A percentile compares a stretch with the other conserved stretches of the same genome.
Conservation (phyloP, 495 filamentous ascomycete species). For the Penicillium crystallinum region DNA sequence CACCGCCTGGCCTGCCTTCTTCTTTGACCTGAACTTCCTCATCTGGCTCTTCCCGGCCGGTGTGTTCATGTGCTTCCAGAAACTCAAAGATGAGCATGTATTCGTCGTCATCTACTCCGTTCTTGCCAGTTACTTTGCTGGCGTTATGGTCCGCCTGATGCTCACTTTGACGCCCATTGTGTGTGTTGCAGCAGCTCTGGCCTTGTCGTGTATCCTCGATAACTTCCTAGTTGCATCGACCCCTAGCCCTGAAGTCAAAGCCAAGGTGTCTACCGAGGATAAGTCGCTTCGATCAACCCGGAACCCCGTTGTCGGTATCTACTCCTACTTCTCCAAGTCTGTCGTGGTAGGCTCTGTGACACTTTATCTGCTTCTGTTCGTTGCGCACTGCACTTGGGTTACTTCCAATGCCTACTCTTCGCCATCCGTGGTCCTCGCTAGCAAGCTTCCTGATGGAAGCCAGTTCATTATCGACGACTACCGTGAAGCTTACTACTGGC, state of each 20-base stretch:
- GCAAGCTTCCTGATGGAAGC: constrained; percentile 85
- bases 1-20: constrained; percentile 99
- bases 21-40: constrained; percentile 96
- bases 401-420: constrained; percentile 98
- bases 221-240: constrained; percentile 65
- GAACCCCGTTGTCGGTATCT: constrained; percentile 75
- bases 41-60: constrained; percentile 99
- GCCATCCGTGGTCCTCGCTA: constrained; percentile 93
- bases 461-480: constrained; percentile 99
- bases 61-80: constrained; percentile 96
- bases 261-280: constrained; percentile 43
- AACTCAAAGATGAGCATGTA: constrained; percentile 92
- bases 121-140: constrained; percentile 94
- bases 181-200: constrained; percentile 89
- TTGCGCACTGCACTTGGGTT: constrained; percentile 98
- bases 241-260: constrained; percentile 40
- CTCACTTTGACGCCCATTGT: constrained; percentile 94
- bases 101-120: constrained; percentile 97
- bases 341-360: constrained; percentile 65
- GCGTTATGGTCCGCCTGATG: constrained; percentile 99
- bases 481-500: constrained; percentile 99
- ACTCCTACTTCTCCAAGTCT: constrained; percentile 71
- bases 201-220: constrained; percentile 83
- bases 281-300: constrained; percentile 65
- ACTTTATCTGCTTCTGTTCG: constrained; percentile 84